A percentile compares a stretch with the other conserved stretches of the same genome.
These are phyloP conservation scores for Claviceps cyperi DNA, from an alignment of 2,329 filamentous ascomycete genomes.

Conservation along the genomic window DNA sequence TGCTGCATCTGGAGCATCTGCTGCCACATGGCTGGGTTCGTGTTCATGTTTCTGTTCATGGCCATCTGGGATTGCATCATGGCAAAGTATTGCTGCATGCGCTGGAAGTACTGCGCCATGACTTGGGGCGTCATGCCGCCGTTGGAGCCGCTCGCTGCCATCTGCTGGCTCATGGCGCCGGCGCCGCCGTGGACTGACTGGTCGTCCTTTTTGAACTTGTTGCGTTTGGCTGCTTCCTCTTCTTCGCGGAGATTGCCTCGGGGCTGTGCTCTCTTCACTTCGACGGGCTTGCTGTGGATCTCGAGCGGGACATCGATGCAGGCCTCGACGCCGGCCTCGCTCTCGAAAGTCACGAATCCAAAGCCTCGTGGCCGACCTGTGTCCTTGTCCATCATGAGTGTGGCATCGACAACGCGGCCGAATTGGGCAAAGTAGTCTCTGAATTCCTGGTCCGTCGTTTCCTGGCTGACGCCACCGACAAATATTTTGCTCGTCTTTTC, in stretches of 20 bases:
- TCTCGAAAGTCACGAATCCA: constrained; percentile 96
- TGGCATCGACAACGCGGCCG: constrained; percentile 89
- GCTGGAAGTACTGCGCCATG: constrained; percentile 97
- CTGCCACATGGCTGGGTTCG: constrained; percentile 65
- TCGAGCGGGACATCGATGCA: constrained; percentile 74
- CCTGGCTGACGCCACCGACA: constrained; percentile 92
- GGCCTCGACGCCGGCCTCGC: constrained; percentile 83
- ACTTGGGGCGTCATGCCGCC: constrained; percentile 84
- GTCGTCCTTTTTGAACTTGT: constrained; percentile 43
- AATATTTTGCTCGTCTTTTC: constrained; percentile 99
- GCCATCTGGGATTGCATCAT: constrained; percentile 92
- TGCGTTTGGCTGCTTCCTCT: constrained; percentile 54
- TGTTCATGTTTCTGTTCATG: constrained; percentile 59
- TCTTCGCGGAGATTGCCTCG: constrained; percentile 88
- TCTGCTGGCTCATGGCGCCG: constrained; percentile 24
- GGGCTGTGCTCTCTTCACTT: constrained; percentile 96
- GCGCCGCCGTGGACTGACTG: constrained; percentile 14
- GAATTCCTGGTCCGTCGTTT: constrained; percentile 92
- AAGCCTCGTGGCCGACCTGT: constrained; percentile 94
- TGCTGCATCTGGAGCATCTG: constrained; percentile 67
- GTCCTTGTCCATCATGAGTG: constrained; percentile 99
- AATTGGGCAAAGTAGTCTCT: constrained; percentile 95
- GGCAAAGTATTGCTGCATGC: constrained; percentile 94
- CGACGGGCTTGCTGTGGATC: constrained; percentile 90
- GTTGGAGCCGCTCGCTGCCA: constrained; percentile 23